Conservation (phyloP, 805 yeast genomes). For the Candida anglica region DNA sequence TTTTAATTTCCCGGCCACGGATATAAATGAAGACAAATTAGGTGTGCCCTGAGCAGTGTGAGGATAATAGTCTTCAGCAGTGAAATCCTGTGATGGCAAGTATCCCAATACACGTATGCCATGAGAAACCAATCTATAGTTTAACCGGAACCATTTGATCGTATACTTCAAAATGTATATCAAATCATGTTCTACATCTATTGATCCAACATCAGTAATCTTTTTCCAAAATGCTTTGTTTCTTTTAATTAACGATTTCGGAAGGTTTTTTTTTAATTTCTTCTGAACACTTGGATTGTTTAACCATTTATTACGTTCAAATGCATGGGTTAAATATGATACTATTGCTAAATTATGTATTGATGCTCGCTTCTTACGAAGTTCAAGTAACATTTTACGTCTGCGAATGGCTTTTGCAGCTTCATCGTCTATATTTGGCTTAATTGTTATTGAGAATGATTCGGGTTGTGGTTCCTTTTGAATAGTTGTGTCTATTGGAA, state of each 20-base stretch:
- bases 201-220: neutral
- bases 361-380: slow-evolving; percentile 6
- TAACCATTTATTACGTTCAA: slow-evolving; percentile 17
- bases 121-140: slow-evolving; percentile 23
- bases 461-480: slow-evolving; percentile 3
- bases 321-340: slow-evolving; percentile 17
- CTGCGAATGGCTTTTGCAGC: neutral
- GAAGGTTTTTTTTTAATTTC: slow-evolving; percentile 20
- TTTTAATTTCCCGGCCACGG: slow-evolving; percentile 15
- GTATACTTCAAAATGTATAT: slow-evolving; percentile 27
- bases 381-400: neutral
- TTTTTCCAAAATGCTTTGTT: slow-evolving; percentile 14
- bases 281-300: slow-evolving; percentile 14
- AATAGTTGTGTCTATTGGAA: too few species aligned
- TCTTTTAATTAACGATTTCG: slow-evolving; percentile 12
- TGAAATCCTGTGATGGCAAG: slow-evolving; percentile 11
- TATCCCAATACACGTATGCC: slow-evolving; percentile 28
- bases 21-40: slow-evolving; percentile 6
- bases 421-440: neutral
- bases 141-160: slow-evolving; percentile 30
- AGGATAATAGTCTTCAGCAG: slow-evolving; percentile 15
- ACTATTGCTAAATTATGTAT: slow-evolving; percentile 21
- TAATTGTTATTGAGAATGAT: slow-evolving; percentile 3
- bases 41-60: slow-evolving; percentile 11
- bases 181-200: slow-evolving; percentile 12